Evolutionary conservation across 2,329 filamentous ascomycete genomes (phyloP), one percentile per base, ranked within the genome.

Genomic region (Colletotrichum tamarilloi): DNA sequence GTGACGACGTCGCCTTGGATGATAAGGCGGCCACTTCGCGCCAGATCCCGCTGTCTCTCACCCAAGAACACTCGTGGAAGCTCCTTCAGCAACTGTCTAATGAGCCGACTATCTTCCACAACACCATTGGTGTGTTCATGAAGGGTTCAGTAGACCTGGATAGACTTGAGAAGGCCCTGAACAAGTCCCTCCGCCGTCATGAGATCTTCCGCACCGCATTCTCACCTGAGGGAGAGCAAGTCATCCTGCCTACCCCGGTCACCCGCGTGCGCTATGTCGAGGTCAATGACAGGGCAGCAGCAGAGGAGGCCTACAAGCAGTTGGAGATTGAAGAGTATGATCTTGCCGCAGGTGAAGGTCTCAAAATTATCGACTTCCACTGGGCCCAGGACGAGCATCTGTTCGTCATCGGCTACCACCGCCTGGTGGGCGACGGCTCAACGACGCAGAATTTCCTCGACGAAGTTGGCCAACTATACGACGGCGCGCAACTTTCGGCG

Each of bases 91-190:
- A 77, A 12, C 77, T 77, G 1, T 24, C 85, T 1, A 68, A 84
- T 5, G 81, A 87, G 56, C 82, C 2, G 82, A 80, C 72, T 87
- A 88, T 74, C 77, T 83, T 46, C 80, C 82, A 88, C 72, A 78
- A 83, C 49, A 80, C 83, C 2, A 74, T 80, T 1, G 76, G 63
- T 2, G 72, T 80, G 1, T 76, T 63, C 3, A 57, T 1, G 77
- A 79, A 67, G 70, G 78, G 4, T 46, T 87, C 4, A 76, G 42
- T 1, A 85, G 85, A 0, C 67, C 62, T 7, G 56, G 87, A 0
- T 62, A 72, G 77, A 2, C 76, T 87, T 7, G 74, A 77, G 5
- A 74, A 73, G 46, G 84, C 86, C 0, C 70, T 87, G 14, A 67
- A 78, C 1, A 14, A 53, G 5, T 76, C 84, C 2, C 75, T 75